These are phyloP conservation scores for Pseudotsuga menziesii DNA, from an alignment of 75 land plant species.

Conservation along the genomic window DNA sequence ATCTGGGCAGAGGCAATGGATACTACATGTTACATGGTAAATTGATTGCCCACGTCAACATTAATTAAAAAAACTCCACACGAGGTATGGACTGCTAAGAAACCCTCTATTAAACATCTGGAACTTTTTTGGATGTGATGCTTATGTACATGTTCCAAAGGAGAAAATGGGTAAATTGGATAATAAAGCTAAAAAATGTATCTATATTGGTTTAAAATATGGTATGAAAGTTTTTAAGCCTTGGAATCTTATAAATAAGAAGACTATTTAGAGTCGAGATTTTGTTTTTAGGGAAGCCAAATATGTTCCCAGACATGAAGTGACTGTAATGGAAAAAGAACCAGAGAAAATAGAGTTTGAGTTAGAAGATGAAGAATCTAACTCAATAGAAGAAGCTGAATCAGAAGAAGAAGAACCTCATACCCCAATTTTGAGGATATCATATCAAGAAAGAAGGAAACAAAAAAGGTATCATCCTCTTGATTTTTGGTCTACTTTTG, in stretches of 20 bases:
- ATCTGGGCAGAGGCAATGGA: not conserved
- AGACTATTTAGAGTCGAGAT: not conserved
- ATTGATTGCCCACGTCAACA: not conserved
- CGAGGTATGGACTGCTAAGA: not conserved
- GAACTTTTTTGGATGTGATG: not conserved
- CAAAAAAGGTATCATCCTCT: not conserved
- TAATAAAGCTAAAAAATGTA: not conserved
- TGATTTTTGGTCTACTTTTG: not conserved
- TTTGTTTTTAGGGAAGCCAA: not conserved
- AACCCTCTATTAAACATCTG: not conserved
- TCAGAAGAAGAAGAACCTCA: not conserved
- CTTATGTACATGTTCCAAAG: not conserved
- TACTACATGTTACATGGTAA: not conserved
- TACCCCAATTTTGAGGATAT: not conserved
- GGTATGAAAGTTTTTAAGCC: not conserved
- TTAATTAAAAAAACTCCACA: not conserved
- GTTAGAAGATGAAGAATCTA: not conserved
- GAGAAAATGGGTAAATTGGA: not conserved
- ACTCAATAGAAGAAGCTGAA: not conserved
- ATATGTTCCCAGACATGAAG: not conserved
- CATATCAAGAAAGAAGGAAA: not conserved
- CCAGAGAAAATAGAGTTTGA: not conserved
- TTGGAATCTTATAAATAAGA: not conserved
- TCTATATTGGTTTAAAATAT: not conserved
- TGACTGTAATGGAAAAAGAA: not conserved